Evolutionary conservation across 768 basidiomycete species (phyloP), one percentile per base, ranked within the genome.

Genomic region (Panaeolus papilionaceus): DNA sequence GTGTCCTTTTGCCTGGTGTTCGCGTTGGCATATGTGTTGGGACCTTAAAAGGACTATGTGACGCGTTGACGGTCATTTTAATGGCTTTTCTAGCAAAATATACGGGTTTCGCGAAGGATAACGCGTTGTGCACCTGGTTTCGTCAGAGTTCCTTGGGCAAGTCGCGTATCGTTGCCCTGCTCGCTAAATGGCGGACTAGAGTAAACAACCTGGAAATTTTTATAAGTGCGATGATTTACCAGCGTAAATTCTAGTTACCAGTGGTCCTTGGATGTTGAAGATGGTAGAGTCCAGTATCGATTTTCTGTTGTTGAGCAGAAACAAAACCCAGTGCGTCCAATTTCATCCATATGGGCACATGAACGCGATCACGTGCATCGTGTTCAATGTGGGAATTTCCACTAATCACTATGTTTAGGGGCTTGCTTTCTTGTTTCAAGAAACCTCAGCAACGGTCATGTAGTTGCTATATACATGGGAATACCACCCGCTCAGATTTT

Each of bases 291-390:
- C 33, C 33, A 26, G 8, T 16, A 28, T 58, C 54, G 54, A 33
- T 58, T 58, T 49, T 3, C 6, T 33, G 54, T 33, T 58, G 54
- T 58, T 58, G 54, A 58, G 54, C 54, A 58, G 54, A 58, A 58
- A 28, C 28, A 58, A 58, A 33, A 37, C 54, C 12, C 16, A 58
- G 2, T 16, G 14, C 1, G 33, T 5, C 54, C 49, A 51, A 51
- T 51, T 51, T 51, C 23, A 16, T 26, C 12, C 20, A 11, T 20
- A 33, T 16, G 16, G 38, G 38, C 14, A 38, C 3, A 16, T 42
- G 28, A 64, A 64, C 64, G 45, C 47, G 47, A 47, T 64, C 64
- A 64, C 64, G 64, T 64, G 64, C 9, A 38, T 4, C 47, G 64
- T 45, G 64, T 64, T 37, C 33, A 58, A 28, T 37, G 54, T 58